A percentile compares a stretch with the other conserved stretches of the same genome.
Conservation (phyloP, 2,329 filamentous ascomycete genomes). For the Aureobasidium namibiae region DNA sequence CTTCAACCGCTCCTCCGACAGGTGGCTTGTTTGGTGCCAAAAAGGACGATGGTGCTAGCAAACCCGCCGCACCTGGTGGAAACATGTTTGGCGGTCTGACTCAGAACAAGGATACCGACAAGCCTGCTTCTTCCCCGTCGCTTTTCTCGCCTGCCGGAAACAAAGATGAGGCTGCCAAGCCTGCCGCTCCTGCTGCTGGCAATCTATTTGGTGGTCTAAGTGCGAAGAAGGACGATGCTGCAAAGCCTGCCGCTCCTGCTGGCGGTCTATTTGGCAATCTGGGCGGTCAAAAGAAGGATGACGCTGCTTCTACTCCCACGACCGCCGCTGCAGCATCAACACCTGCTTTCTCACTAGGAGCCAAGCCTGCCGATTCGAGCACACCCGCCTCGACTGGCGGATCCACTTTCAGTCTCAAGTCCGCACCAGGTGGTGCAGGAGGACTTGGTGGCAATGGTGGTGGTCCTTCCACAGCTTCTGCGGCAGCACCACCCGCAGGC, state of each 20-base stretch:
- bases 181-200: not conserved
- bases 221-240: slow-evolving; percentile 7
- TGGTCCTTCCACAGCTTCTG: slow-evolving; percentile 19
- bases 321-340: slow-evolving; percentile 4
- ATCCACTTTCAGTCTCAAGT: slow-evolving; percentile 15
- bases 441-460: slow-evolving; percentile 12
- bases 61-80: not conserved
- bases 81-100: not conserved
- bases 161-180: slow-evolving; percentile 7
- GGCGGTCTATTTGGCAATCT: slow-evolving; percentile 11
- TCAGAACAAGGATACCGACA: slow-evolving; percentile 4
- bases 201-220: slow-evolving; percentile 9
- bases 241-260: slow-evolving; percentile 10
- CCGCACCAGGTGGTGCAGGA: slow-evolving; percentile 1
- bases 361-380: slow-evolving; percentile 8
- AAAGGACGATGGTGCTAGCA: not conserved
- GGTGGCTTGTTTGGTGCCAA: slow-evolving; percentile 22
- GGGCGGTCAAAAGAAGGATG: slow-evolving; percentile 4
- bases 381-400: slow-evolving; percentile 16
- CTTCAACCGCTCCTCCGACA: slow-evolving; percentile 16
- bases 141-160: not conserved
- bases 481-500: slow-evolving; percentile 15
- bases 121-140: not conserved
- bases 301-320: slow-evolving; percentile 10
- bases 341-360: slow-evolving; percentile 12